These are phyloP conservation scores for Gloeophyllum trabeum DNA, from an alignment of 768 basidiomycete species.

Conservation along the genomic window DNA sequence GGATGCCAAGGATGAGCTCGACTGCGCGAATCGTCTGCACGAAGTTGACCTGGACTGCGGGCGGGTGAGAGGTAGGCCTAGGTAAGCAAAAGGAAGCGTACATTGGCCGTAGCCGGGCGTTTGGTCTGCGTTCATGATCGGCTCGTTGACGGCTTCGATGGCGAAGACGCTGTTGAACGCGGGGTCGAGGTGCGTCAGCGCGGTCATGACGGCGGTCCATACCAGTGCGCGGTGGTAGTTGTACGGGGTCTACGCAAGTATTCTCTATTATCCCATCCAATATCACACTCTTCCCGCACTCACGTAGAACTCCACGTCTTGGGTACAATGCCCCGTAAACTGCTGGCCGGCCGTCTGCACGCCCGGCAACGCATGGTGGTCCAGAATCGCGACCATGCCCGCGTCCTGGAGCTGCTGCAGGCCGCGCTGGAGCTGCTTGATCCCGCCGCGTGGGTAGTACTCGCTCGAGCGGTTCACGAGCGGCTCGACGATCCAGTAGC, in stretches of 20 bases:
- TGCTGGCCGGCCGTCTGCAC: constrained; percentile 47
- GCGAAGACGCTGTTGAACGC: constrained; percentile 53
- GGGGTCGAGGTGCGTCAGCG: constrained; percentile 58
- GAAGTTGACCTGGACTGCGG: constrained; percentile 57
- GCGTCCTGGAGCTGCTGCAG: constrained; percentile 46
- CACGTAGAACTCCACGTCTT: constrained; percentile 65
- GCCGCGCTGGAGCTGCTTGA: constrained; percentile 50
- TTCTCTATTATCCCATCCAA: too few relatives aligned
- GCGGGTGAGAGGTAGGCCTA: neutral
- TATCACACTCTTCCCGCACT: too few relatives aligned
- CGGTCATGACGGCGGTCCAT: constrained; percentile 78
- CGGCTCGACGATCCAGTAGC: constrained; percentile 74
- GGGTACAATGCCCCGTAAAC: constrained; percentile 67
- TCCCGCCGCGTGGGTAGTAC: constrained; percentile 60
- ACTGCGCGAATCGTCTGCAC: constrained; percentile 56
- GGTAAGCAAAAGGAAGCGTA: constrained; percentile 19
- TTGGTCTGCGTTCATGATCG: constrained; percentile 54
- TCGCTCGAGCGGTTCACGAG: constrained; percentile 54
- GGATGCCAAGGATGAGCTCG: constrained; percentile 50
- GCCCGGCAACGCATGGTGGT: constrained; percentile 64
- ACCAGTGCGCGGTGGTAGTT: constrained; percentile 71
- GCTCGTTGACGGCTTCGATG: constrained; percentile 73
- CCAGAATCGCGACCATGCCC: constrained; percentile 56
- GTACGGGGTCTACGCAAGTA: constrained; percentile 47
- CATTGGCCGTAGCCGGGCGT: constrained; percentile 67